phyloP scores from a whole-genome alignment of 306 rosid genomes.

The Fagus crenata region DNA sequence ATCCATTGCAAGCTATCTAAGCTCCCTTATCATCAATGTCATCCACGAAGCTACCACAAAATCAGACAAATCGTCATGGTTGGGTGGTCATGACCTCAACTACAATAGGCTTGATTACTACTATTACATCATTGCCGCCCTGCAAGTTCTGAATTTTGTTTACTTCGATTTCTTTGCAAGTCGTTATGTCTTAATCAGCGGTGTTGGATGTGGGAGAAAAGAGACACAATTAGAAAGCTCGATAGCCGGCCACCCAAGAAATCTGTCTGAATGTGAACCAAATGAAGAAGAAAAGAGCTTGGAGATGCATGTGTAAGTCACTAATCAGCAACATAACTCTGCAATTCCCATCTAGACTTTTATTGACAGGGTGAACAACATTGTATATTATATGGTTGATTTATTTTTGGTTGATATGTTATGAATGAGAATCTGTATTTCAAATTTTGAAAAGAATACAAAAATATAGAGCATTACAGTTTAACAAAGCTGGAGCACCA shows the following conservation, averaged over 20 bases:
- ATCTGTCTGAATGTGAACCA: not conserved
- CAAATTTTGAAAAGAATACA: too few relatives aligned
- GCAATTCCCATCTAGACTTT: too few relatives aligned
- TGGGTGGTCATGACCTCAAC: conserved; percentile 68
- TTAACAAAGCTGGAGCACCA: too few relatives aligned
- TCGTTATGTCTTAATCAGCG: conserved; percentile 21
- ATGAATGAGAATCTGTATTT: too few relatives aligned
- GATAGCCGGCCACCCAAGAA: not conserved
- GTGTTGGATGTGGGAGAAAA: conserved; percentile 4
- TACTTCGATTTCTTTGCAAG: conserved; percentile 61
- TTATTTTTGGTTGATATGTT: too few relatives aligned
- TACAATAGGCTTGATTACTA: conserved; percentile 51
- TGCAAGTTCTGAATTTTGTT: conserved; percentile 51
- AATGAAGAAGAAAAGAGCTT: conserved; percentile 35
- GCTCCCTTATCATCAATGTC: conserved; percentile 54
- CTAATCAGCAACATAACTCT: not conserved
- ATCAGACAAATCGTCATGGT: conserved; percentile 49
- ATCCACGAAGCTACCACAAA: conserved; percentile 38
- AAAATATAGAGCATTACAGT: too few relatives aligned
- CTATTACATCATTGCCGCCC: conserved; percentile 52
- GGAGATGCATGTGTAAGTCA: not conserved
- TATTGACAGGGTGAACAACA: too few relatives aligned
- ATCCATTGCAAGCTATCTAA: conserved; percentile 56
- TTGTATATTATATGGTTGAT: too few relatives aligned
- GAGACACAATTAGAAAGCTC: conserved; percentile 21